Percentiles rank a stretch among this genome's conserved stretches.
Evolutionary conservation across 2,329 filamentous ascomycete genomes (phyloP).

Genomic region (Aspergillus carbonarius): DNA sequence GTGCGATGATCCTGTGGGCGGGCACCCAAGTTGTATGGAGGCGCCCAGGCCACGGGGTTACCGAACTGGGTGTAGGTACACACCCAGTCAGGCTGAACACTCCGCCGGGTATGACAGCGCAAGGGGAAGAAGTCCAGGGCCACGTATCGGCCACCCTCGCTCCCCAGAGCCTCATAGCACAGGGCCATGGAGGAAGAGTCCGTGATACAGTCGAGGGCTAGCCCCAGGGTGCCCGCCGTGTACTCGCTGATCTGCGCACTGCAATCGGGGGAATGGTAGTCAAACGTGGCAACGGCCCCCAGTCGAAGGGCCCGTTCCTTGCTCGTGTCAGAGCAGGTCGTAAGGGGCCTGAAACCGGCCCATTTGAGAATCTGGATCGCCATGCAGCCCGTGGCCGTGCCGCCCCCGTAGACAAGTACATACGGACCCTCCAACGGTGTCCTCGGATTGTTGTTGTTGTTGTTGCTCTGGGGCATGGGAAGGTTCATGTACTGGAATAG

Average conservation of each 20-base stretch:
- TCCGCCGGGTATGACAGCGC: neutral
- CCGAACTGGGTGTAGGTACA: neutral
- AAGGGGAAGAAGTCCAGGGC: conserved; percentile 14
- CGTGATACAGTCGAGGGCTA: conserved; percentile 46
- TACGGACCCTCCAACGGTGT: neutral
- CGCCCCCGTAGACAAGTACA: neutral
- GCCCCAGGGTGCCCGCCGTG: conserved; percentile 38
- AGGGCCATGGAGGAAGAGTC: conserved; percentile 29
- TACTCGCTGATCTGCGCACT: conserved; percentile 31
- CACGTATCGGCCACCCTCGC: conserved; percentile 27
- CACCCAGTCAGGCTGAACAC: conserved; percentile 7
- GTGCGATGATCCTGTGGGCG: neutral
- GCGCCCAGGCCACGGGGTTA: neutral
- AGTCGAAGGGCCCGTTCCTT: neutral
- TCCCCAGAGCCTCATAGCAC: conserved; percentile 35
- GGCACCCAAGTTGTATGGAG: neutral
- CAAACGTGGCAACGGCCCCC: conserved; percentile 7
- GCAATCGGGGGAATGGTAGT: neutral
- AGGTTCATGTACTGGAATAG: neutral
- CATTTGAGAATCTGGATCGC: neutral
- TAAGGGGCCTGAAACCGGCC: neutral
- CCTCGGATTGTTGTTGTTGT: neutral
- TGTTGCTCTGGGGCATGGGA: neutral
- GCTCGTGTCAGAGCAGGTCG: neutral
- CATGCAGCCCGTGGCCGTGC: neutral